Conservation (phyloP, 768 basidiomycete species). For the Lentinula edodes region DNA sequence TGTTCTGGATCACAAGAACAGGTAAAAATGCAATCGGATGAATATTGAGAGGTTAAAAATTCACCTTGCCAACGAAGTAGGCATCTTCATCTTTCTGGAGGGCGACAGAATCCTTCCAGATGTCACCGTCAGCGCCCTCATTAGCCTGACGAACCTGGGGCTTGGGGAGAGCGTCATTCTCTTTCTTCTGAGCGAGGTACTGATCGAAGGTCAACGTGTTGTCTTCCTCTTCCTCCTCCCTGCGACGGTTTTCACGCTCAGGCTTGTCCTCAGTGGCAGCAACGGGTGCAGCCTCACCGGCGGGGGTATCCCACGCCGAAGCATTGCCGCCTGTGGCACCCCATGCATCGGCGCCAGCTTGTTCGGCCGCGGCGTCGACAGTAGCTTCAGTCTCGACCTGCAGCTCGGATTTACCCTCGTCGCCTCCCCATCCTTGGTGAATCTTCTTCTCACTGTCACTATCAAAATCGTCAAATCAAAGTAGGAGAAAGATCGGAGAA, state of each 20-base stretch:
- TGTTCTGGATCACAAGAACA: conserved; percentile 39
- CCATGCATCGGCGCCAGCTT: conserved; percentile 23
- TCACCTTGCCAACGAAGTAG: conserved; percentile 90
- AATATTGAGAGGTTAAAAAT: background rate
- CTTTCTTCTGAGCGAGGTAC: conserved; percentile 80
- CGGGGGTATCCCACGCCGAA: conserved; percentile 28
- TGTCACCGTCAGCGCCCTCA: conserved; percentile 64
- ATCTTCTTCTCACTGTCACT: conserved; percentile 96
- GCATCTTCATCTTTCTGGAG: conserved; percentile 54
- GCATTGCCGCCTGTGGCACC: conserved; percentile 21
- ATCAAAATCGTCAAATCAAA: conserved; percentile 12
- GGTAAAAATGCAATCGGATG: background rate
- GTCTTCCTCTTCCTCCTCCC: conserved; percentile 80
- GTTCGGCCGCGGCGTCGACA: conserved; percentile 61
- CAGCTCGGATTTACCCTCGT: conserved; percentile 80
- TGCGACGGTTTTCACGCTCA: conserved; percentile 22
- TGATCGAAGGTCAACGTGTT: conserved; percentile 93
- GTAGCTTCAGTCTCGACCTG: conserved; percentile 74
- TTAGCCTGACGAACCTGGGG: conserved; percentile 80
- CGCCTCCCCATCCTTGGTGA: conserved; percentile 93
- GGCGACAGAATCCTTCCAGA: conserved; percentile 69
- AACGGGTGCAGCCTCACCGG: conserved; percentile 6
- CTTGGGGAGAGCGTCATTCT: conserved; percentile 58
- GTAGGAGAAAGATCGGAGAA: background rate
- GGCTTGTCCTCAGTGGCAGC: conserved; percentile 26